Percentiles rank a stretch among this genome's conserved stretches.
Conservation (phyloP, 1,284 basidiomycete species). For the Irpex sp. region DNA sequence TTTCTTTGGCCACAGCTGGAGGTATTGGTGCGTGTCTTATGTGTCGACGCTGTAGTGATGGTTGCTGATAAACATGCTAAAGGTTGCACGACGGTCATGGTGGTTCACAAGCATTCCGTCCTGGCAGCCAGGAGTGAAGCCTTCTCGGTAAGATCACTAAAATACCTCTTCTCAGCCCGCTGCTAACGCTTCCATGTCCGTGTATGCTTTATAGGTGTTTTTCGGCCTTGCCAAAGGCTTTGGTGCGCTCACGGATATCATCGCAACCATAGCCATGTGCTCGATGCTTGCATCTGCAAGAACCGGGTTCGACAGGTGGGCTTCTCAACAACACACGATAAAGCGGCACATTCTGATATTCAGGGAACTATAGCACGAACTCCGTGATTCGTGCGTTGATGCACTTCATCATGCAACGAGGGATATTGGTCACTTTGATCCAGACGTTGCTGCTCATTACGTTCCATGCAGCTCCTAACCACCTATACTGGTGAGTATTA, state of each 20-base stretch:
- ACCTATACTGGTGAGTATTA: constrained; percentile 28
- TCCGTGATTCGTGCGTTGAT: constrained; percentile 31
- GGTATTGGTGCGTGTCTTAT: constrained; percentile 5
- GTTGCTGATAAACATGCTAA: too few relatives aligned
- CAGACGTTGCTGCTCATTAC: constrained; percentile 30
- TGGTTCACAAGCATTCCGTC: constrained; percentile 26
- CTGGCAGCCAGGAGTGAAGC: constrained; percentile 24
- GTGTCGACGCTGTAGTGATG: too few relatives aligned
- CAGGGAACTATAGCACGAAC: constrained; percentile 27
- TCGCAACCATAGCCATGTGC: constrained; percentile 41
- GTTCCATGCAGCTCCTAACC: constrained; percentile 27
- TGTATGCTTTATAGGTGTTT: constrained; percentile 13
- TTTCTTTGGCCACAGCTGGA: neutral
- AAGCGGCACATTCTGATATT: too few relatives aligned
- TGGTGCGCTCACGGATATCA: constrained; percentile 36
- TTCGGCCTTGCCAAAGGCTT: constrained; percentile 42
- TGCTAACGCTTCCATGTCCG: neutral
- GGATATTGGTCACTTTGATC: constrained; percentile 31
- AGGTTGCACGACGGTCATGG: constrained; percentile 24
- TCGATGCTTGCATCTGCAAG: constrained; percentile 30
- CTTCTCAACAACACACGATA: neutral
- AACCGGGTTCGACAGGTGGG: constrained; percentile 31
- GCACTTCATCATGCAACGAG: constrained; percentile 31
- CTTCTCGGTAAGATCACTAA: constrained; percentile 28
- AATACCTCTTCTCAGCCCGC: neutral